Conservation (phyloP, 78 protist genomes). For the Speleostelium caveatum region DNA sequence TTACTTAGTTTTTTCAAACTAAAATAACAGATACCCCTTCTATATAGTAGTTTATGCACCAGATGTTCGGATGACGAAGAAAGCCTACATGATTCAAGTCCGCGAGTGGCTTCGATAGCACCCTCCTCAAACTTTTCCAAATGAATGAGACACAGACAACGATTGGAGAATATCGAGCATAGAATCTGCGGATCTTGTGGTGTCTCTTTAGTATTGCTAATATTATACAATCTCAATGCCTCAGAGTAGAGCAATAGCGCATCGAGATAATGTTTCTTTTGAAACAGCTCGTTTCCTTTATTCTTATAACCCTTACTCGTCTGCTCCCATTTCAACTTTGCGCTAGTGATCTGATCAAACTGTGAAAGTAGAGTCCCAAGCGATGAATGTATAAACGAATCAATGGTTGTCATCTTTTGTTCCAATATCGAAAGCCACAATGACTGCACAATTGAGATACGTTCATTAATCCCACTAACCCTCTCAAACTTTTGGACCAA, state of each 20-base stretch:
- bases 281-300: conserved; percentile 63
- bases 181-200: conserved; percentile 9
- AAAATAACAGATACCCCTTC: conserved; percentile 69
- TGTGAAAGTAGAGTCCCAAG: not conserved
- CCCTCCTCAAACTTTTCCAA: conserved; percentile 56
- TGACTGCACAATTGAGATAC: not conserved
- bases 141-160: conserved; percentile 60
- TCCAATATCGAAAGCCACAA: not conserved
- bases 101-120: conserved; percentile 60
- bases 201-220: not conserved
- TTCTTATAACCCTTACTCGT: conserved; percentile 18
- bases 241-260: conserved; percentile 46
- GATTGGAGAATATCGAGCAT: conserved; percentile 30
- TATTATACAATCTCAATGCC: conserved; percentile 32
- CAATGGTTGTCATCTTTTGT: not conserved
- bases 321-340: conserved; percentile 8
- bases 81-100: conserved; percentile 35
- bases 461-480: not conserved
- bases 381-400: conserved; percentile 11
- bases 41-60: conserved; percentile 51
- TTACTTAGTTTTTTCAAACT: not conserved
- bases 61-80: not conserved
- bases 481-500: conserved; percentile 9
- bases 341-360: not conserved
- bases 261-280: conserved; percentile 53